Conservation (phyloP, 805 yeast species). For the Hanseniaspora thailandica region DNA sequence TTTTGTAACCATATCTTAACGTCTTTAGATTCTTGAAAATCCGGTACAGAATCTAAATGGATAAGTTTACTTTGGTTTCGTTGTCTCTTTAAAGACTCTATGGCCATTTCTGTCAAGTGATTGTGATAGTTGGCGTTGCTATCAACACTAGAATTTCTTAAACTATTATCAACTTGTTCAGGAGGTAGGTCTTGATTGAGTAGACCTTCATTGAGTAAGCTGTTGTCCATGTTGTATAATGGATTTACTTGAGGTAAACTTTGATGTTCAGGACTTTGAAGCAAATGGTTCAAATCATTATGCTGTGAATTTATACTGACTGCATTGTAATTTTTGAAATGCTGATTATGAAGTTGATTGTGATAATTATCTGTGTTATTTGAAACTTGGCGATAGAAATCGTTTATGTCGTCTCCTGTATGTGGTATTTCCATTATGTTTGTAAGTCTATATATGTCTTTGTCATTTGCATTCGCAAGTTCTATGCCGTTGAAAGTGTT, state of each 20-base stretch:
- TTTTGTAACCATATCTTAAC: conserved; percentile 54
- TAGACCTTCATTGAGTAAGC: not conserved
- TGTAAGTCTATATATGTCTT: not conserved
- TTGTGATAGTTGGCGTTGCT: conserved; percentile 10
- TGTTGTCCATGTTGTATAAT: not conserved
- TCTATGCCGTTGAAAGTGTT: not conserved
- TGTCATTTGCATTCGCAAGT: not conserved
- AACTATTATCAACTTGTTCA: not conserved
- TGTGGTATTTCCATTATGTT: not conserved
- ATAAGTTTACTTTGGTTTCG: conserved; percentile 28
- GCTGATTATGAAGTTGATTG: not conserved
- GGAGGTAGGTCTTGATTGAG: not conserved
- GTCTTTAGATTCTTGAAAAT: conserved; percentile 35
- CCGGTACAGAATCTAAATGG: conserved; percentile 30
- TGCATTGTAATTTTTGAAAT: not conserved
- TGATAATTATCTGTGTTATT: not conserved
- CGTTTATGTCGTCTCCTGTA: not conserved
- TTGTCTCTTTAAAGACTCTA: conserved; percentile 19
- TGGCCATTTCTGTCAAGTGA: conserved; percentile 18
- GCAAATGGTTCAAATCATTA: not conserved
- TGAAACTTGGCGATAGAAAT: not conserved
- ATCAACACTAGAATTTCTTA: not conserved
- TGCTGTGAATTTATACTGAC: not conserved
- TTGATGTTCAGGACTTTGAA: not conserved
- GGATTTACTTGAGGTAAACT: not conserved